Conservation (phyloP, 129 eudicot species). For the Solidago caesia region DNA sequence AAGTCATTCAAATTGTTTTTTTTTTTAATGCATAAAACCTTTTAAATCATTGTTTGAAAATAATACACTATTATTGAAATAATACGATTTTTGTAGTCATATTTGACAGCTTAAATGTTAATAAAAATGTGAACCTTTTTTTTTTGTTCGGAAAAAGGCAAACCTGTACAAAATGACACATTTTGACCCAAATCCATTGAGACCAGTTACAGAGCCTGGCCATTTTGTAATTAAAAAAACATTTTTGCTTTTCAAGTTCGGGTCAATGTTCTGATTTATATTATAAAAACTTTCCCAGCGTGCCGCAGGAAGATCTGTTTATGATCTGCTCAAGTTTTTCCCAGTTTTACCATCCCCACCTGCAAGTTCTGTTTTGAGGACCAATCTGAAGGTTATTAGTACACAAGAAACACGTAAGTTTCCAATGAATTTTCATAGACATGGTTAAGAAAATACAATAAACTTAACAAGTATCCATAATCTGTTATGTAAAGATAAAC, state of each 20-base stretch:
- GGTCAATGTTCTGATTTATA: conserved; percentile 3
- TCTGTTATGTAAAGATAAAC: conserved; percentile 40
- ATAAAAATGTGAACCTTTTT: background rate
- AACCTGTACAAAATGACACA: background rate
- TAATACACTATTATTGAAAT: background rate
- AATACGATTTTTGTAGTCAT: background rate
- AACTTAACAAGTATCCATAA: background rate
- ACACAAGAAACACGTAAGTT: conserved; percentile 38
- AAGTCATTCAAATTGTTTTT: background rate
- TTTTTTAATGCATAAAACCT: background rate
- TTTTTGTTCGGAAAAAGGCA: background rate
- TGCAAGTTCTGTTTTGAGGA: conserved; percentile 36
- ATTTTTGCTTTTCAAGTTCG: background rate
- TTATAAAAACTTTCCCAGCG: conserved; percentile 33
- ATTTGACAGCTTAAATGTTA: background rate
- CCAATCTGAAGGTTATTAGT: conserved; percentile 35
- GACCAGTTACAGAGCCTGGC: background rate
- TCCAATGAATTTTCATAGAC: background rate
- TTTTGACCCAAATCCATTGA: background rate
- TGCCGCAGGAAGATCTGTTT: conserved; percentile 68
- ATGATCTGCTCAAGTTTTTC: conserved; percentile 60
- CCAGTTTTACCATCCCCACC: conserved; percentile 52
- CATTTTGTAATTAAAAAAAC: background rate
- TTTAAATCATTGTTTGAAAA: background rate
- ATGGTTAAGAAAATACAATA: background rate